A percentile compares a stretch with the other conserved stretches of the same genome.
Evolutionary conservation across 2,329 filamentous ascomycete genomes (phyloP).

Genomic region (Pyrenophora tritici-repentis): DNA sequence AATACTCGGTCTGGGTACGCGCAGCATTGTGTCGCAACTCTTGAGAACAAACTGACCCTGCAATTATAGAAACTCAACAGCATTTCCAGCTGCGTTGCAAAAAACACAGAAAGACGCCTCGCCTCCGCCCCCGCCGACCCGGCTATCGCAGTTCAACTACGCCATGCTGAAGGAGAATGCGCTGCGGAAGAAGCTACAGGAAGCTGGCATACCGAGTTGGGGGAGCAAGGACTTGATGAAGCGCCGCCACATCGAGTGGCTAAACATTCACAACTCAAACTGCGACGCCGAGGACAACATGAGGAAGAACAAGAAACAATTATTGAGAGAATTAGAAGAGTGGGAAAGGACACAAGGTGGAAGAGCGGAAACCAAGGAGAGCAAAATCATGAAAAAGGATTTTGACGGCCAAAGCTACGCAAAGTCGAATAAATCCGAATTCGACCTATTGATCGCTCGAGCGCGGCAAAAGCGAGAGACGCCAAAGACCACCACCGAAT

Average conservation of each 20-base stretch:
- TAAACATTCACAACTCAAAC: conserved; percentile 96
- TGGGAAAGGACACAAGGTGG: conserved; percentile 87
- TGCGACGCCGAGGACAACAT: conserved; percentile 77
- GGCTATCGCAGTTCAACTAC: conserved; percentile 80
- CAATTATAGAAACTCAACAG: conserved; percentile 24
- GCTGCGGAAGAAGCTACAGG: conserved; percentile 78
- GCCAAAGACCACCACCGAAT: conserved; percentile 34
- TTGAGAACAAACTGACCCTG: conserved; percentile 11
- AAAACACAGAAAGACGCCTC: conserved; percentile 46
- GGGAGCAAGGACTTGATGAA: conserved; percentile 74
- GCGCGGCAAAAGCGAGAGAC: conserved; percentile 64
- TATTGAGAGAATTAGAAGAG: conserved; percentile 77
- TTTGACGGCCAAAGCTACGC: conserved; percentile 84
- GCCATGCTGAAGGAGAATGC: conserved; percentile 79
- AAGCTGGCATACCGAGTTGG: conserved; percentile 74
- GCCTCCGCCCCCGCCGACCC: conserved; percentile 45
- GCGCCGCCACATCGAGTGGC: conserved; percentile 86
- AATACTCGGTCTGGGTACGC: conserved; percentile 41
- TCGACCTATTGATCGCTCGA: conserved; percentile 77
- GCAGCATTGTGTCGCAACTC: background rate
- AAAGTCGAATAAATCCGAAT: conserved; percentile 72
- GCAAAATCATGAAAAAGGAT: conserved; percentile 76
- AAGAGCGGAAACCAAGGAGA: conserved; percentile 48
- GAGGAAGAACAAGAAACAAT: conserved; percentile 66
- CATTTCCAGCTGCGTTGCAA: conserved; percentile 30